Evolutionary conservation across 768 basidiomycete species (phyloP), one percentile per base, ranked within the genome.

Genomic region (Collybia mongolica): DNA sequence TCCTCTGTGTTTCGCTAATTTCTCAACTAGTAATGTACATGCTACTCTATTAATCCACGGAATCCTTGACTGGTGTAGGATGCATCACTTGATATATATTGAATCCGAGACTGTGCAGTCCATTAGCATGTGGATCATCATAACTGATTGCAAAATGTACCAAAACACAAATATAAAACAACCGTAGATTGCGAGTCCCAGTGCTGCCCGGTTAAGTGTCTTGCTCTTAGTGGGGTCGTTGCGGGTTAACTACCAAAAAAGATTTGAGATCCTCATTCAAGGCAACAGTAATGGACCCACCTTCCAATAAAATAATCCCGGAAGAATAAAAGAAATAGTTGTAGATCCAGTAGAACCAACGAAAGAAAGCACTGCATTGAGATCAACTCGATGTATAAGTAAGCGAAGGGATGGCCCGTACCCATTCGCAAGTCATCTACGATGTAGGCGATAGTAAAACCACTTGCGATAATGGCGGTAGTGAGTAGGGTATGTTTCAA

Each of bases 271-370:
- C 32, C 32, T 12, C 14, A 9, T 32, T 32, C 32, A 14, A 14
- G 32, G 14, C 32, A 14, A 32, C 11, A 14, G 32, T 32, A 11
- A 12, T 32, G 32, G 14, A 32, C 71, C 57, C 57, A 88, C 90
- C 86, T 91, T 87, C 87, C 92, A 98, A 72, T 90, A 97, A 63
- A 97, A 89, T 44, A 94, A 70, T 1, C 93, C 94, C 0, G 94
- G 95, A 29, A 97, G 78, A 61, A 98, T 97, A 71, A 98, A 98
- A 1, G 92, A 94, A 51, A 98, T 93, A 17, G 94, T 96, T 20
- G 95, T 97, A 12, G 93, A 96, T 11, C 97, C 97, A 1, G 94
- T 98, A 19, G 93, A 88, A 1, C 97, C 97, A 32, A 99, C 96
- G 63, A 99, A 97, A 3, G 93, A 92, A 28, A 98, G 76, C 12